These are phyloP conservation scores for Malus hybrid DNA, from an alignment of 331 rosid genomes.

Conservation along the genomic window DNA sequence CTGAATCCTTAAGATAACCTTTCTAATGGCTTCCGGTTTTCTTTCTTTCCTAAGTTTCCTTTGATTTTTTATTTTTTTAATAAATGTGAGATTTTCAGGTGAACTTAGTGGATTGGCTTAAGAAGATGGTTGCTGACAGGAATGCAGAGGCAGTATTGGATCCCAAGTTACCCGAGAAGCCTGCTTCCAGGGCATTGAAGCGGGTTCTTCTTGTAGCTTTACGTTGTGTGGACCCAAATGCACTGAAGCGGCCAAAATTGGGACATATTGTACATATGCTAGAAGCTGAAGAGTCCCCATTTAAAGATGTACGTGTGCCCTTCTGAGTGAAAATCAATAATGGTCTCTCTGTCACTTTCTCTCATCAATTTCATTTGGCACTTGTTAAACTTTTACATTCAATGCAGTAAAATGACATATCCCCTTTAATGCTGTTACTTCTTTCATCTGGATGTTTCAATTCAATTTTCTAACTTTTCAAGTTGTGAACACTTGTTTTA, in stretches of 20 bases:
- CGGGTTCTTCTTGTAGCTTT: conserved; percentile 74
- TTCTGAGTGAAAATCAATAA: conserved; percentile 5
- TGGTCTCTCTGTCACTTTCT: background rate
- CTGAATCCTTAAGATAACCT: conserved; percentile 4
- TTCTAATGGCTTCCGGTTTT: background rate
- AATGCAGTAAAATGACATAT: background rate
- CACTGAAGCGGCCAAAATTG: conserved; percentile 75
- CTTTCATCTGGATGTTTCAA: background rate
- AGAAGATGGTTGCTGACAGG: conserved; percentile 65
- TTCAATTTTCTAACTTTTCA: background rate
- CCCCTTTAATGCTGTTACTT: background rate
- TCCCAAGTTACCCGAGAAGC: conserved; percentile 70
- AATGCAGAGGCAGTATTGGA: conserved; percentile 74
- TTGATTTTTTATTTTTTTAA: background rate
- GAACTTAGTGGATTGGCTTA: conserved; percentile 81
- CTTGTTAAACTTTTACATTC: background rate
- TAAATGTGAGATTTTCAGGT: conserved; percentile 38
- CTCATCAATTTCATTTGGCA: background rate
- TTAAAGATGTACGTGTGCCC: conserved; percentile 44
- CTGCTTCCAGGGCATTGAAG: conserved; percentile 64
- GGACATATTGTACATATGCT: conserved; percentile 86
- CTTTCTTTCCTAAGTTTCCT: background rate
- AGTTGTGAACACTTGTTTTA: conserved; percentile 23
- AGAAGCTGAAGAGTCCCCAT: conserved; percentile 72
- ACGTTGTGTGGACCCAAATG: conserved; percentile 75